phyloP scores from a whole-genome alignment of 2,329 filamentous ascomycete genomes.

The Phaeosphaeriaceae sp. region DNA sequence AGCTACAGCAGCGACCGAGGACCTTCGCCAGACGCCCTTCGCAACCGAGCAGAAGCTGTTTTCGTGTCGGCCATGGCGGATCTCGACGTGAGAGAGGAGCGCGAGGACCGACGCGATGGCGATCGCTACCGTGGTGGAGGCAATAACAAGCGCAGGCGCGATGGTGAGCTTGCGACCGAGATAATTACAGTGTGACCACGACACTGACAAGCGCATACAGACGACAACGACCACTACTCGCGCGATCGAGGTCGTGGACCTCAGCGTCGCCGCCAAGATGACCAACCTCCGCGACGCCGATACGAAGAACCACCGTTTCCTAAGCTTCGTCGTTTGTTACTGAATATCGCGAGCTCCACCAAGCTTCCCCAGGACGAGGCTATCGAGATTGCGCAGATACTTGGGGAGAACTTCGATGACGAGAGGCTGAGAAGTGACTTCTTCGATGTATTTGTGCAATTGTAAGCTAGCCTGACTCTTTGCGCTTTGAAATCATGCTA shows the following conservation, averaged over 20 bases:
- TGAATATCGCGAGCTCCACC: conserved; percentile 48
- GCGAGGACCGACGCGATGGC: conserved; percentile 38
- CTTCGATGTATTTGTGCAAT: conserved; percentile 74
- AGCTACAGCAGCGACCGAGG: conserved; percentile 9
- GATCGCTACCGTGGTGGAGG: conserved; percentile 34
- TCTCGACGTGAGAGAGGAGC: conserved; percentile 36
- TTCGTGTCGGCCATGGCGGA: conserved; percentile 37
- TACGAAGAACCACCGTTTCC: conserved; percentile 44
- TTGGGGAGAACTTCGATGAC: conserved; percentile 80
- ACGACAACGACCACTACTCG: conserved; percentile 36
- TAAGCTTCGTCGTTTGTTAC: conserved; percentile 42
- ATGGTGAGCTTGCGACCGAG: conserved; percentile 29
- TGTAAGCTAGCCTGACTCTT: conserved; percentile 57
- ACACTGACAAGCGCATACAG: conserved; percentile 18
- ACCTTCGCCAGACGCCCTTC: conserved; percentile 14
- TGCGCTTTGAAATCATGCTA: conserved; percentile 12
- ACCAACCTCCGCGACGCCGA: conserved; percentile 38
- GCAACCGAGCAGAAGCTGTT: conserved; percentile 15
- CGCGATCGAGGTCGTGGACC: conserved; percentile 39
- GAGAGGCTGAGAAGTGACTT: conserved; percentile 77
- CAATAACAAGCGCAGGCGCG: conserved; percentile 40
- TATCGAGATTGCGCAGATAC: conserved; percentile 61
- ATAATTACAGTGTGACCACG: background rate
- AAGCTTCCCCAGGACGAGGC: conserved; percentile 47
- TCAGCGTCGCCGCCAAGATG: conserved; percentile 40